A percentile compares a stretch with the other conserved stretches of the same genome.
These are phyloP conservation scores for Hypoxylon sp. DNA, from an alignment of 2,329 filamentous ascomycete genomes.

Conservation along the genomic window DNA sequence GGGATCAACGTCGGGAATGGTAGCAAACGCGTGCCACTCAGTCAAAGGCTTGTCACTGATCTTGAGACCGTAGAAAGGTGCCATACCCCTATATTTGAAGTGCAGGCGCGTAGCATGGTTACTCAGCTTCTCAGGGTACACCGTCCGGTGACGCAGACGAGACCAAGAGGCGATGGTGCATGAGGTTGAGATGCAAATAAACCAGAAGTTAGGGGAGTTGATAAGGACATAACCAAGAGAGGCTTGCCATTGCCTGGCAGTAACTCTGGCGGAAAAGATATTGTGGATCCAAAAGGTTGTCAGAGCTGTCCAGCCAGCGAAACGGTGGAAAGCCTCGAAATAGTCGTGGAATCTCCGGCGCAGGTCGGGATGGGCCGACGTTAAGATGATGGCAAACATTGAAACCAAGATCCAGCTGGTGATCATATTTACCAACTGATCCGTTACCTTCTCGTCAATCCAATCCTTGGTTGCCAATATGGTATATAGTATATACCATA, in stretches of 20 bases:
- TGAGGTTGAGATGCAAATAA: constrained; percentile 73
- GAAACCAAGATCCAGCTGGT: constrained; percentile 62
- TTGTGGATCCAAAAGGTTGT: constrained; percentile 68
- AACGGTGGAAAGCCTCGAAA: constrained; percentile 80
- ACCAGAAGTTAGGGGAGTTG: constrained; percentile 71
- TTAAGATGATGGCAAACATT: constrained; percentile 71
- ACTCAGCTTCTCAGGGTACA: constrained; percentile 77
- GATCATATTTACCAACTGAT: constrained; percentile 46
- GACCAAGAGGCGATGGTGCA: constrained; percentile 81
- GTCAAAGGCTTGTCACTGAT: constrained; percentile 73
- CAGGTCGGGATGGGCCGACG: constrained; percentile 73
- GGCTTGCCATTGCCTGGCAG: constrained; percentile 51
- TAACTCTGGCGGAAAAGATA: constrained; percentile 67
- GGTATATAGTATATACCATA: constrained; percentile 63
- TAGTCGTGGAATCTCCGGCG: constrained; percentile 74
- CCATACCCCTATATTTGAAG: constrained; percentile 73
- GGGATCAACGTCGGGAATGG: constrained; percentile 70
- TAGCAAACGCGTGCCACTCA: constrained; percentile 84
- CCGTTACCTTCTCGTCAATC: constrained; percentile 41
- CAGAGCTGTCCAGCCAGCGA: constrained; percentile 76
- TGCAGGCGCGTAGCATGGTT: constrained; percentile 79
- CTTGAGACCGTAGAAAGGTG: constrained; percentile 69
- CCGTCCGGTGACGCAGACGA: constrained; percentile 74
- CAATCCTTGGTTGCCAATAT: constrained; percentile 50
- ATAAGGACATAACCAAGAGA: constrained; percentile 57